Conservation (phyloP, 768 basidiomycete genomes). For the Naganishia friedmannii region DNA sequence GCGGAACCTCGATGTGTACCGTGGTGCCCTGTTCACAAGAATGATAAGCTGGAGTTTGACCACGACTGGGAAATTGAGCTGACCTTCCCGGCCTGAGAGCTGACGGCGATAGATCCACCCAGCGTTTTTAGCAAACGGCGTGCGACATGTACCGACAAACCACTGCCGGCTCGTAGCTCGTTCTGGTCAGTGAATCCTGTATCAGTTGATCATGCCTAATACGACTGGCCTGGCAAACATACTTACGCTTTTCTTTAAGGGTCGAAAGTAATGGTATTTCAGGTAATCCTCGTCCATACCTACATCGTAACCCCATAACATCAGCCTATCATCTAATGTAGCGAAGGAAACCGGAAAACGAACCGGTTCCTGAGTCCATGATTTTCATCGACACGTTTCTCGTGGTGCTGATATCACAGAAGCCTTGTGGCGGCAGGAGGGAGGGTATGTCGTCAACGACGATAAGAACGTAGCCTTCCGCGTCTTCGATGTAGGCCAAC, state of each 20-base stretch:
- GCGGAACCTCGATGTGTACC: conserved; percentile 43
- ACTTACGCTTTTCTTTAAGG: conserved; percentile 23
- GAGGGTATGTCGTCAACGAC: conserved; percentile 39
- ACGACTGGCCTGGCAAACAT: not conserved
- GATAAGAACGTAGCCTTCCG: conserved; percentile 45
- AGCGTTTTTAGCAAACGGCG: conserved; percentile 45
- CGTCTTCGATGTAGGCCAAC: conserved; percentile 44
- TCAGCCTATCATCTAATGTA: no score
- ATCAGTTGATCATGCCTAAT: conserved; percentile 34
- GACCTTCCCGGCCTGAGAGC: conserved; percentile 40
- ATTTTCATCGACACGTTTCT: conserved; percentile 44
- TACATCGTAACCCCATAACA: no score
- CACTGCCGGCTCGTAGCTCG: conserved; percentile 45
- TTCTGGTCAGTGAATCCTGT: conserved; percentile 39
- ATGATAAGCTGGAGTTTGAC: not conserved
- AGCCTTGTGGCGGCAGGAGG: conserved; percentile 39
- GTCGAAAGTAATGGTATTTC: conserved; percentile 16
- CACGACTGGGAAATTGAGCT: not conserved
- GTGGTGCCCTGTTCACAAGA: conserved; percentile 22
- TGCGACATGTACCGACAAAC: conserved; percentile 41
- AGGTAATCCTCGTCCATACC: conserved; percentile 5
- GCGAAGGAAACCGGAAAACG: not conserved
- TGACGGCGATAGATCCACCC: conserved; percentile 48
- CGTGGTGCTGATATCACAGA: conserved; percentile 38
- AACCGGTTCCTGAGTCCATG: conserved; percentile 38